Percentiles rank a stretch among this genome's conserved stretches.
phyloP scores from a whole-genome alignment of 2,329 filamentous ascomycete genomes.

The Talaromyces sp. region DNA sequence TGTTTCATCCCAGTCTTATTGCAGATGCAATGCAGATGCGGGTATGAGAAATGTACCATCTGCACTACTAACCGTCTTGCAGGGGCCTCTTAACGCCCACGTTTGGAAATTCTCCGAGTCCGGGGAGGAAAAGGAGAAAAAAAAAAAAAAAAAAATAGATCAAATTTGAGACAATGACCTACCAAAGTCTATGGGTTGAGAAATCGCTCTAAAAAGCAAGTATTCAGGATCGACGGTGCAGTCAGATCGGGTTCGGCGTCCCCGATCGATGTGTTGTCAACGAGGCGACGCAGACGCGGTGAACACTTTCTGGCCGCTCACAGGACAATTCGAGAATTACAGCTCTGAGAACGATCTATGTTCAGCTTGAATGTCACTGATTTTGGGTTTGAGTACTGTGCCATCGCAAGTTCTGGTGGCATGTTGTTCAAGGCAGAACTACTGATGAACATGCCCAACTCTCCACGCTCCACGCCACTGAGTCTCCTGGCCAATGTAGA shows the following conservation, averaged over 20 bases:
- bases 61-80: slow-evolving; percentile 3
- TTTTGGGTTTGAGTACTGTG: not conserved
- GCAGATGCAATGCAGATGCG: not conserved
- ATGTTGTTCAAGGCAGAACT: not conserved
- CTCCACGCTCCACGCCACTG: not conserved
- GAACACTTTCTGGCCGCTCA: slow-evolving; percentile 11
- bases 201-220: slow-evolving; percentile 6
- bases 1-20: not conserved
- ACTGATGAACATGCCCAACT: not conserved
- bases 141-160: not conserved
- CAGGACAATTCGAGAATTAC: slow-evolving; percentile 1
- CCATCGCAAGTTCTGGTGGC: not conserved
- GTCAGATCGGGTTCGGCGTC: slow-evolving; percentile 26
- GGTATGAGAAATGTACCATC: not conserved
- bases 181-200: not conserved
- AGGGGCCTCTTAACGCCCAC: slow-evolving; percentile 8
- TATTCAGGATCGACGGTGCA: slow-evolving; percentile 20
- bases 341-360: not conserved
- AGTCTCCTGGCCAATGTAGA: not conserved
- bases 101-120: slow-evolving; percentile 26
- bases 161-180: too few relatives aligned
- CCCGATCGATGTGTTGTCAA: slow-evolving; percentile 27
- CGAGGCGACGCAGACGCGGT: slow-evolving; percentile 24
- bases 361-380: slow-evolving; percentile 14
- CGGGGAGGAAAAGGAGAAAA: not conserved